A percentile compares a stretch with the other conserved stretches of the same genome.
phyloP scores from a whole-genome alignment of 441 rosid genomes.

The Populus hybrid region DNA sequence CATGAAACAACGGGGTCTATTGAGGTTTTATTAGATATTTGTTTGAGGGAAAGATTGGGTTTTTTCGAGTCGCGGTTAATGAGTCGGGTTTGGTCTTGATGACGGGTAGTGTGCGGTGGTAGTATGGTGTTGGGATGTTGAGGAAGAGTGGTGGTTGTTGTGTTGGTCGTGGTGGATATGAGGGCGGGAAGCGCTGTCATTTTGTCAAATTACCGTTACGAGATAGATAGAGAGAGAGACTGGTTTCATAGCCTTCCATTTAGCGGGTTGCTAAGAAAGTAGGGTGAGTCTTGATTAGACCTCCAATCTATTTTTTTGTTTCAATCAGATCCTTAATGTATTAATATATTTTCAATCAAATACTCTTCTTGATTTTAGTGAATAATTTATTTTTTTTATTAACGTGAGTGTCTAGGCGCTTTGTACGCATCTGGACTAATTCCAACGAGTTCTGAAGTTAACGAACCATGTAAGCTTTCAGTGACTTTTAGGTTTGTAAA shows the following conservation, averaged over 20 bases:
- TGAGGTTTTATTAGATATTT: slow-evolving; percentile 10
- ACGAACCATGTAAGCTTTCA: accelerated
- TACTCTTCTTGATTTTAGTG: not conserved
- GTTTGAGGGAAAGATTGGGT: slow-evolving; percentile 21
- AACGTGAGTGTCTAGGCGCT: accelerated
- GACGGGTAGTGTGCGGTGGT: slow-evolving; percentile 3
- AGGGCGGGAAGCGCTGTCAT: slow-evolving; percentile 35
- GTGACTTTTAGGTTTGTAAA: accelerated
- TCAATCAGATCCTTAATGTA: too few species aligned
- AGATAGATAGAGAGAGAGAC: not conserved
- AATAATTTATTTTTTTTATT: too few species aligned
- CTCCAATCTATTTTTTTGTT: too few species aligned
- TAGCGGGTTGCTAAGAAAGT: not conserved
- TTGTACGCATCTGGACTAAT: accelerated
- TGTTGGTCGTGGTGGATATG: slow-evolving; percentile 6
- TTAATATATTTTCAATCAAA: too few species aligned
- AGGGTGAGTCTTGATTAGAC: too few species aligned
- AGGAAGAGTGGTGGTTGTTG: slow-evolving; percentile 15
- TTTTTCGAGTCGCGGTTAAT: not conserved
- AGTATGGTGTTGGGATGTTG: slow-evolving; percentile 4
- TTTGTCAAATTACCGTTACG: not conserved
- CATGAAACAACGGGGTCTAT: slow-evolving; percentile 43
- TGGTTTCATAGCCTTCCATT: not conserved
- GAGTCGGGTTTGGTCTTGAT: slow-evolving; percentile 10
- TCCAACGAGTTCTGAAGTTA: accelerated